These are phyloP conservation scores for Crepidotus variabilis DNA, from an alignment of 768 basidiomycete genomes.

Conservation along the genomic window DNA sequence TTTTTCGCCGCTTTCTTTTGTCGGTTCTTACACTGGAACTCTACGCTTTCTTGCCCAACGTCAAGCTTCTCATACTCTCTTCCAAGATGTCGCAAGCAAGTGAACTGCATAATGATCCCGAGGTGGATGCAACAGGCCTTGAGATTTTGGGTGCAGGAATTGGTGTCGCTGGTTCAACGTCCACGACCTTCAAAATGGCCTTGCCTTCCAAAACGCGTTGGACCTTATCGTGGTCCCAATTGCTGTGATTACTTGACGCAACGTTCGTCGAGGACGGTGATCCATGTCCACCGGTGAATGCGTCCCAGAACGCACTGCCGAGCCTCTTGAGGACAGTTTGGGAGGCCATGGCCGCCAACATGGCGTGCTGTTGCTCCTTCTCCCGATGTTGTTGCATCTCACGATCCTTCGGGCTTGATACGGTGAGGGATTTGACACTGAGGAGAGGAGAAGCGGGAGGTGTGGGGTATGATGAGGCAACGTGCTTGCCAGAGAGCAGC, in stretches of 20 bases:
- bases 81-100: conserved; percentile 42
- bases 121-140: conserved; percentile 18
- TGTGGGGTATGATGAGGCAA: conserved; percentile 29
- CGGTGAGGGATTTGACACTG: conserved; percentile 21
- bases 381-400: conserved; percentile 20
- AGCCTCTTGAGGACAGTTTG: conserved; percentile 73
- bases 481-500: conserved; percentile 46
- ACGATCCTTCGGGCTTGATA: conserved; percentile 5
- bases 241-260: conserved; percentile 14
- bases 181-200: conserved; percentile 76
- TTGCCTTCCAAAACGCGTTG: conserved; percentile 78
- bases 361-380: conserved; percentile 37
- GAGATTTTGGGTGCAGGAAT: conserved; percentile 5
- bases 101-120: conserved; percentile 16
- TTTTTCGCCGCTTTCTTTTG: background rate
- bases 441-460: conserved; percentile 42
- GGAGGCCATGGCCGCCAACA: conserved; percentile 71
- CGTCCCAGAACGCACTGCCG: conserved; percentile 83
- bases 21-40: background rate
- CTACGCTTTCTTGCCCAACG: conserved; percentile 49
- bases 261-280: background rate
- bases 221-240: conserved; percentile 73
- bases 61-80: conserved; percentile 68
- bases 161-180: conserved; percentile 50
- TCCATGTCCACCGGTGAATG: conserved; percentile 55